Conservation (phyloP, 2,329 filamentous ascomycete genomes). For the Fusarium illudens region DNA sequence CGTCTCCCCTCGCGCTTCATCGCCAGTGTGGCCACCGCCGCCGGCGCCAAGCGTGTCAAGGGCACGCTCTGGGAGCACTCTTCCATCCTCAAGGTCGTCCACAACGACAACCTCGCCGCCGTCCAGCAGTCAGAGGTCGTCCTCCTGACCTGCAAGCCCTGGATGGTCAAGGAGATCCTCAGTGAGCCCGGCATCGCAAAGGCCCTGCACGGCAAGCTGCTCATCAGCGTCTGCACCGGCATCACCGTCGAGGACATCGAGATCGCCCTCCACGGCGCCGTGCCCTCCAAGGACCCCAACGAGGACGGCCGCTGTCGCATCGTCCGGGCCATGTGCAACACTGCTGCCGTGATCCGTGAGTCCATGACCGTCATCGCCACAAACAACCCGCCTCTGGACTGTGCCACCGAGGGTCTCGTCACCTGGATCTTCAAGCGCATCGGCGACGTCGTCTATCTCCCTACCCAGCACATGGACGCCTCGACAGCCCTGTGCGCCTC, state of each 20-base stretch:
- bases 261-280: slow-evolving; percentile 65
- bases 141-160: slow-evolving; percentile 82
- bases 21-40: slow-evolving; percentile 78
- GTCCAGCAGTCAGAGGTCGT: slow-evolving; percentile 75
- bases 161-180: slow-evolving; percentile 75
- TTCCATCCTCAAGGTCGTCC: slow-evolving; percentile 69
- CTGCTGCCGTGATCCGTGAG: slow-evolving; percentile 79
- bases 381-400: slow-evolving; percentile 64
- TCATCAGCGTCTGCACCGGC: slow-evolving; percentile 84
- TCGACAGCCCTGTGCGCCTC: slow-evolving; percentile 78
- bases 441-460: slow-evolving; percentile 74
- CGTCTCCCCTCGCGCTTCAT: slow-evolving; percentile 79
- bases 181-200: slow-evolving; percentile 72
- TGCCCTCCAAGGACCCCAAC: slow-evolving; percentile 56
- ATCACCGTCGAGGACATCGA: slow-evolving; percentile 76
- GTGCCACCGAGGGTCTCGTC: slow-evolving; percentile 64
- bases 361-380: slow-evolving; percentile 83
- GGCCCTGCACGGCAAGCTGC: slow-evolving; percentile 79
- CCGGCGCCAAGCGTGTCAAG: slow-evolving; percentile 74
- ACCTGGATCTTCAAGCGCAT: slow-evolving; percentile 81
- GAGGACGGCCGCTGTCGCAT: slow-evolving; percentile 66
- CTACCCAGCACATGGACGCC: slow-evolving; percentile 74
- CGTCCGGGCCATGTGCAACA: slow-evolving; percentile 86
- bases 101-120: slow-evolving; percentile 75
- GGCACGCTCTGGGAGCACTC: slow-evolving; percentile 70